phyloP scores from a whole-genome alignment of 257 asterid genomes.

The Echites panduratus region DNA sequence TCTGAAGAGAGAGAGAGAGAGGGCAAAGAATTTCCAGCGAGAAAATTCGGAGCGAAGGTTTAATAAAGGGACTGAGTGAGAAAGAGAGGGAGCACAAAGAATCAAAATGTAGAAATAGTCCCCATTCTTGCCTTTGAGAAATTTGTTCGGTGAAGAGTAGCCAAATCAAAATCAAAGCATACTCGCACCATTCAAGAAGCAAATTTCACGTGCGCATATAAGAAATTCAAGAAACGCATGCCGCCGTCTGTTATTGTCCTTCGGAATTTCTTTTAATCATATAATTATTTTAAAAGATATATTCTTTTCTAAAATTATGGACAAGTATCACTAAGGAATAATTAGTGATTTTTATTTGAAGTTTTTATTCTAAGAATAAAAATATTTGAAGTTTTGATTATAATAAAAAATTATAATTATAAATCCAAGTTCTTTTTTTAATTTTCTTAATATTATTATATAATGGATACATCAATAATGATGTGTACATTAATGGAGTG shows the following conservation, averaged over 20 bases:
- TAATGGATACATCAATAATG: no score
- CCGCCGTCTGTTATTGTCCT: neutral
- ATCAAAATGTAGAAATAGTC: neutral
- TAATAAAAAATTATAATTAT: neutral
- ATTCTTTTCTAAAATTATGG: neutral
- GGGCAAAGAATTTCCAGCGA: neutral
- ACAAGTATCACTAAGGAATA: no score
- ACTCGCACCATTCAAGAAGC: neutral
- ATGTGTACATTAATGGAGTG: neutral
- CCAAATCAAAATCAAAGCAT: neutral
- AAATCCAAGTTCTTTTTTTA: no score
- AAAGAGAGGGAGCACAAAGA: conserved; percentile 13
- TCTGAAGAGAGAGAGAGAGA: neutral
- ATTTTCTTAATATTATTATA: no score
- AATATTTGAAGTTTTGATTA: no score
- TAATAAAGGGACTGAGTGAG: neutral
- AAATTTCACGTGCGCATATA: neutral
- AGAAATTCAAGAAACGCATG: no score
- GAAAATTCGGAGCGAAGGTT: neutral
- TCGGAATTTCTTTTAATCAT: neutral
- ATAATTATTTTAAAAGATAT: neutral
- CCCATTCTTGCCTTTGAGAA: neutral
- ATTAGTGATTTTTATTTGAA: no score
- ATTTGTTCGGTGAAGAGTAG: conserved; percentile 1
- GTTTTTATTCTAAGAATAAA: no score